Evolutionary conservation across 495 filamentous ascomycete species (phyloP).

Genomic region (Neurospora tetrasperma): DNA sequence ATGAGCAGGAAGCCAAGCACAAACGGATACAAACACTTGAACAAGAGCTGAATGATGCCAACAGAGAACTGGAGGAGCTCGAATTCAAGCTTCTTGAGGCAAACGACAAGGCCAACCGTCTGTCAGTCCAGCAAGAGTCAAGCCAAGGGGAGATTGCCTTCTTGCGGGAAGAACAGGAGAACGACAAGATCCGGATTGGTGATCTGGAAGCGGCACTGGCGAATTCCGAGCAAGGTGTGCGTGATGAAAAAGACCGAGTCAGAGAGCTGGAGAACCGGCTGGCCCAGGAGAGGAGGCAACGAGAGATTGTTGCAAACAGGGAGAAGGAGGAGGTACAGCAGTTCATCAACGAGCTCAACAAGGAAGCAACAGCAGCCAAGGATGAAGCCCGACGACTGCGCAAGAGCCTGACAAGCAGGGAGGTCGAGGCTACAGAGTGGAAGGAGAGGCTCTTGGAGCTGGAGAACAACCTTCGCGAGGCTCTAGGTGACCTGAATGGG

Average conservation of each 20-base stretch:
- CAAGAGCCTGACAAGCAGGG: constrained; percentile 68
- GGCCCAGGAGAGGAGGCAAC: constrained; percentile 69
- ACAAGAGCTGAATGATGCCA: constrained; percentile 62
- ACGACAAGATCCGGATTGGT: constrained; percentile 95
- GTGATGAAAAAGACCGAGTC: constrained; percentile 71
- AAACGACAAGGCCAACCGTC: constrained; percentile 72
- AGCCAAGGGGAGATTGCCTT: constrained; percentile 90
- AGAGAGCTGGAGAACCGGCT: constrained; percentile 70
- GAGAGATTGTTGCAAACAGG: constrained; percentile 71
- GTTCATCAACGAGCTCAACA: constrained; percentile 74
- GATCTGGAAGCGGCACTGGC: constrained; percentile 76
- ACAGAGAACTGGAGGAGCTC: constrained; percentile 65
- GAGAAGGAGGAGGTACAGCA: constrained; percentile 75
- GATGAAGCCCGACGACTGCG: constrained; percentile 77
- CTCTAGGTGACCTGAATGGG: constrained; percentile 71
- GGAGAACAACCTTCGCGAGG: constrained; percentile 77
- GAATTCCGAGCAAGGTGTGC: constrained; percentile 56
- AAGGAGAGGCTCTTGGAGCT: constrained; percentile 82
- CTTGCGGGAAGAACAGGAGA: constrained; percentile 92
- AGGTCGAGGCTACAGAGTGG: constrained; percentile 81
- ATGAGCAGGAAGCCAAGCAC: constrained; percentile 61
- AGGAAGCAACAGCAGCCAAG: constrained; percentile 66
- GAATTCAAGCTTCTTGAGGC: constrained; percentile 67
- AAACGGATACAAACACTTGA: constrained; percentile 59
- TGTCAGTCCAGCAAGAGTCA: constrained; percentile 85